Evolutionary conservation across 768 basidiomycete genomes (phyloP).

Genomic region (Tubosaeta sp.): DNA sequence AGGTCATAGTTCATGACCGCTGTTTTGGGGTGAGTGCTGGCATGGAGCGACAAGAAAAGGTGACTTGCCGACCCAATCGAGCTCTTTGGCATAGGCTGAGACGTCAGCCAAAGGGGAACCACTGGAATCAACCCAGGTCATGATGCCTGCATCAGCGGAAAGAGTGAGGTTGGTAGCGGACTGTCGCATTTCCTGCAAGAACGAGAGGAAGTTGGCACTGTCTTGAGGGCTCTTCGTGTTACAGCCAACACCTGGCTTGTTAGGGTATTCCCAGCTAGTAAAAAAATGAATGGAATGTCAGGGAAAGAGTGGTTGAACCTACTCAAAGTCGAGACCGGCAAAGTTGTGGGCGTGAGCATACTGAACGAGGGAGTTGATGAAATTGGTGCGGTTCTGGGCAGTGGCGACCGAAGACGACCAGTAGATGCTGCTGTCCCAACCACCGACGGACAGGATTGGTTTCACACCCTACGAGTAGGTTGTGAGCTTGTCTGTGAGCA

Average conservation of each 20-base stretch:
- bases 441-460: constrained; percentile 59
- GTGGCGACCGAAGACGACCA: constrained; percentile 59
- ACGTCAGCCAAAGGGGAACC: constrained; percentile 60
- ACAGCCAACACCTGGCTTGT: constrained; percentile 59
- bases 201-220: constrained; percentile 71
- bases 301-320: constrained; percentile 18
- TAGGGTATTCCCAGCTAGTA: constrained; percentile 86
- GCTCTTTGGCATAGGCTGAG: constrained; percentile 55
- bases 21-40: constrained; percentile 31
- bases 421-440: constrained; percentile 61
- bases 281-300: neutral
- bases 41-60: constrained; percentile 6
- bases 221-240: constrained; percentile 63
- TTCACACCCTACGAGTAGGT: constrained; percentile 42
- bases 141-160: constrained; percentile 64
- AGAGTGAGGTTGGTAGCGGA: constrained; percentile 57
- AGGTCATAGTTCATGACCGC: constrained; percentile 73
- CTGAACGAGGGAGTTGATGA: constrained; percentile 49
- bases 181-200: constrained; percentile 67
- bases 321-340: constrained; percentile 71
- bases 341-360: constrained; percentile 48
- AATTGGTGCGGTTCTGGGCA: constrained; percentile 49
- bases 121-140: constrained; percentile 58
- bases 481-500: neutral
- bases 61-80: constrained; percentile 65